Conservation (phyloP, 148 eudicot species). For the Rhododendron williamsianum region DNA sequence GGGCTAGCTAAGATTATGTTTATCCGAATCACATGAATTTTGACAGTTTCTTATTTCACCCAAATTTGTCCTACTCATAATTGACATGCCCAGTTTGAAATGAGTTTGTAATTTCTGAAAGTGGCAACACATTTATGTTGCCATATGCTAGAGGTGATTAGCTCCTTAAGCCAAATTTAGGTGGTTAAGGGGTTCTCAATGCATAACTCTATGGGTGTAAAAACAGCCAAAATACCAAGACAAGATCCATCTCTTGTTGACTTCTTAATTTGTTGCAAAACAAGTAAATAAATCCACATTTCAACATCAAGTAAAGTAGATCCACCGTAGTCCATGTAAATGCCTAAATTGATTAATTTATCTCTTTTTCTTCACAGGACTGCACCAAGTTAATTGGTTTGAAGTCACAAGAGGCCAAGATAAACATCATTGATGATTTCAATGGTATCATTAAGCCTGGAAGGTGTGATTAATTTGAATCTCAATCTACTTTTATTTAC, state of each 20-base stretch:
- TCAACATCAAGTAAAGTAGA: not conserved
- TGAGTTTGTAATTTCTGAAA: not conserved
- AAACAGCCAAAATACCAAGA: not conserved
- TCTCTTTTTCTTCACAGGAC: conserved; percentile 26
- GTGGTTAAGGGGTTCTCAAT: not conserved
- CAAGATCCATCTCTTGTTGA: not conserved
- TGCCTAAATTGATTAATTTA: not conserved
- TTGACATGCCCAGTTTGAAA: not conserved
- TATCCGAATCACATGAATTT: not conserved
- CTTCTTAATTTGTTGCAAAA: not conserved
- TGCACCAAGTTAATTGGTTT: conserved; percentile 42
- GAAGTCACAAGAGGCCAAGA: conserved; percentile 25
- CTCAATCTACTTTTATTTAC: not conserved
- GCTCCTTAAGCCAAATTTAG: not conserved
- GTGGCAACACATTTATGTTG: not conserved
- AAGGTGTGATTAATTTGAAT: conserved; percentile 35
- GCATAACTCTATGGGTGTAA: not conserved
- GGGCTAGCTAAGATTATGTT: not conserved
- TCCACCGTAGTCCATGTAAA: not conserved
- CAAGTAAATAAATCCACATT: not conserved
- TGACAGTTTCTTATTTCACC: not conserved
- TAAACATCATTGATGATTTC: conserved; percentile 37
- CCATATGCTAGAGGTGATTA: too few species aligned
- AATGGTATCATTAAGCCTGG: conserved; percentile 74
- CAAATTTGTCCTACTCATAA: not conserved